Evolutionary conservation across 2,329 filamentous ascomycete genomes (phyloP).

Genomic region (Fusarium brachygibbosum): DNA sequence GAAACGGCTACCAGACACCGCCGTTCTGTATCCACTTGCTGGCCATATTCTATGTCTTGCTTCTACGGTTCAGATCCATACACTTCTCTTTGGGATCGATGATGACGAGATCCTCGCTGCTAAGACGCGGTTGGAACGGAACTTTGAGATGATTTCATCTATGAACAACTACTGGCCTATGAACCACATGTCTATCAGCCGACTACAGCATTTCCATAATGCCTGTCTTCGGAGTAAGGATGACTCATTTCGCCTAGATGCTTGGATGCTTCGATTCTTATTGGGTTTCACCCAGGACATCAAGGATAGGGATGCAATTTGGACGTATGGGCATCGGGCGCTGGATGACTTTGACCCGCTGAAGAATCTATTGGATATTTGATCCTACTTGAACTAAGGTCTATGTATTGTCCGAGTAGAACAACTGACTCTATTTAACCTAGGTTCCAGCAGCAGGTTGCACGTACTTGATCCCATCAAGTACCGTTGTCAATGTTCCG

Average conservation of each 20-base stretch:
- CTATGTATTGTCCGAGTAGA: neutral
- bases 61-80: conserved; percentile 4
- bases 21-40: neutral
- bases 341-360: neutral
- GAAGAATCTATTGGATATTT: conserved; percentile 8
- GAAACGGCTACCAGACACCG: neutral
- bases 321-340: neutral
- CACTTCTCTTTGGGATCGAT: neutral
- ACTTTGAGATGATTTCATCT: conserved; percentile 60
- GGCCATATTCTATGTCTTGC: neutral
- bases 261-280: conserved; percentile 29
- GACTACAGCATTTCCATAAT: conserved; percentile 24
- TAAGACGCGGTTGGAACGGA: conserved; percentile 56
- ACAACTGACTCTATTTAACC: neutral
- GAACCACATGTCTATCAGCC: conserved; percentile 11
- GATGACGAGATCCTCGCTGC: conserved; percentile 51
- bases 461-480: neutral
- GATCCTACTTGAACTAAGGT: neutral
- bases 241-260: conserved; percentile 18
- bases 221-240: conserved; percentile 21
- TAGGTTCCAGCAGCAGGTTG: conserved; percentile 8
- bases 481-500: conserved; percentile 4
- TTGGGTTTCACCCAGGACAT: conserved; percentile 1
- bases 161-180: conserved; percentile 58
- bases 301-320: conserved; percentile 3